These are phyloP conservation scores for Kwoniella dendrophila DNA, from an alignment of 768 basidiomycete genomes.

Conservation along the genomic window DNA sequence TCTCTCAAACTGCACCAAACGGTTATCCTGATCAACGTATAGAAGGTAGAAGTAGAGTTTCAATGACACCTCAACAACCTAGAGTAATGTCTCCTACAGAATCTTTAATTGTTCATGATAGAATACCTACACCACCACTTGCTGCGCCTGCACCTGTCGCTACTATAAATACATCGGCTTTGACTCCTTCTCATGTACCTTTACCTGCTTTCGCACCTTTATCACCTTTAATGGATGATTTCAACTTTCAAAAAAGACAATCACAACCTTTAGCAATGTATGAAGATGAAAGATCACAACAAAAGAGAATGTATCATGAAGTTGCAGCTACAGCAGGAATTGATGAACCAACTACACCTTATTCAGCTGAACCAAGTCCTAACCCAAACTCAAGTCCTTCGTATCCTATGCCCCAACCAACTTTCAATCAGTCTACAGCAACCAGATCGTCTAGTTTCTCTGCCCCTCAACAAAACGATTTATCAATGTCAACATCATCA, in stretches of 20 bases:
- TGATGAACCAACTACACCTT: constrained; percentile 40
- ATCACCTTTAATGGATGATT: constrained; percentile 31
- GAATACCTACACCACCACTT: constrained; percentile 9
- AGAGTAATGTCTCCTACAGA: constrained; percentile 11
- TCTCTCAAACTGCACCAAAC: constrained; percentile 6
- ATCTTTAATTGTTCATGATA: constrained; percentile 8
- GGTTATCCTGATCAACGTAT: background rate
- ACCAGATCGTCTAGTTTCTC: constrained; percentile 32
- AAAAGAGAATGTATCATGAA: constrained; percentile 47
- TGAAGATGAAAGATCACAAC: constrained; percentile 31
- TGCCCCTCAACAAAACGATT: constrained; percentile 26
- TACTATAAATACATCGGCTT: constrained; percentile 1
- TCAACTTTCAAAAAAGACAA: constrained; percentile 25
- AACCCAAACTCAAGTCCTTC: background rate
- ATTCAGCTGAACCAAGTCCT: constrained; percentile 19
- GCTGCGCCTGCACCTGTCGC: constrained; percentile 9
- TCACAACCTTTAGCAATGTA: constrained; percentile 41
- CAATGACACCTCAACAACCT: constrained; percentile 18
- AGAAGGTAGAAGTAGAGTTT: constrained; percentile 20
- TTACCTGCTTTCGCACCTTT: constrained; percentile 38
- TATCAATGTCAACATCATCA: background rate
- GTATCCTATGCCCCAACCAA: too few species aligned
- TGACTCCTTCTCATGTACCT: constrained; percentile 19
- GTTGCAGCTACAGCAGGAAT: constrained; percentile 43
- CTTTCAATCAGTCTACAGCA: constrained; percentile 21